These are phyloP conservation scores for Effrenium voratum DNA, from an alignment of 73 alveolate species.

Conservation along the genomic window DNA sequence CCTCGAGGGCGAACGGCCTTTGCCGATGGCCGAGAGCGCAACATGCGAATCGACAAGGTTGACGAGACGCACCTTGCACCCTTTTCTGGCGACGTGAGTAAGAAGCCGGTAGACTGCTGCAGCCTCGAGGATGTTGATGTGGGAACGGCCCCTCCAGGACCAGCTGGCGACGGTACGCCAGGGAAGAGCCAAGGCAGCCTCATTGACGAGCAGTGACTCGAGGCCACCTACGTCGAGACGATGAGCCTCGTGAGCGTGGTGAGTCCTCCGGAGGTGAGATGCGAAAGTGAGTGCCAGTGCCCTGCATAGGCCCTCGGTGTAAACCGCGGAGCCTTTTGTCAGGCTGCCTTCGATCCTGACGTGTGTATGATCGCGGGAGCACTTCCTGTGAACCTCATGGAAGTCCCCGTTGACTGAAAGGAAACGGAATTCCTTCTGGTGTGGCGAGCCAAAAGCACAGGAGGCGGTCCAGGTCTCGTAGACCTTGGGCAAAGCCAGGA, in stretches of 20 bases:
- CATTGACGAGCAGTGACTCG: not conserved
- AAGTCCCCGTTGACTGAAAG: not conserved
- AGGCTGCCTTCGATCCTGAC: not conserved
- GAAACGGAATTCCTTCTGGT: constrained; percentile 12
- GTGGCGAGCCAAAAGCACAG: not conserved
- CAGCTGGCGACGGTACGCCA: not conserved
- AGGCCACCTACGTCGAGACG: not conserved
- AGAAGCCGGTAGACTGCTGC: not conserved
- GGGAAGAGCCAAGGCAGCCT: not conserved
- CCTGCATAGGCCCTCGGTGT: not conserved
- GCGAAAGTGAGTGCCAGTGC: not conserved
- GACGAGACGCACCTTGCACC: not conserved
- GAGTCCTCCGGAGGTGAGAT: not conserved
- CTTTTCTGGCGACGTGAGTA: not conserved
- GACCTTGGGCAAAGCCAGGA: not conserved
- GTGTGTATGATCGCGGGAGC: not conserved
- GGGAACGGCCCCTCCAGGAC: not conserved
- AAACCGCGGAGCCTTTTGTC: not conserved
- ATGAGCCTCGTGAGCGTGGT: not conserved
- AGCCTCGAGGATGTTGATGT: constrained; percentile 14
- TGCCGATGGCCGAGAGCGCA: not conserved
- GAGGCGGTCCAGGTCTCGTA: not conserved
- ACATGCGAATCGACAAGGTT: not conserved
- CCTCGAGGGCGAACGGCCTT: not conserved
- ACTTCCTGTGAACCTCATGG: not conserved